These are phyloP conservation scores for Globisporangium canariense DNA, from an alignment of 352 stramenopile species.

Conservation along the genomic window DNA sequence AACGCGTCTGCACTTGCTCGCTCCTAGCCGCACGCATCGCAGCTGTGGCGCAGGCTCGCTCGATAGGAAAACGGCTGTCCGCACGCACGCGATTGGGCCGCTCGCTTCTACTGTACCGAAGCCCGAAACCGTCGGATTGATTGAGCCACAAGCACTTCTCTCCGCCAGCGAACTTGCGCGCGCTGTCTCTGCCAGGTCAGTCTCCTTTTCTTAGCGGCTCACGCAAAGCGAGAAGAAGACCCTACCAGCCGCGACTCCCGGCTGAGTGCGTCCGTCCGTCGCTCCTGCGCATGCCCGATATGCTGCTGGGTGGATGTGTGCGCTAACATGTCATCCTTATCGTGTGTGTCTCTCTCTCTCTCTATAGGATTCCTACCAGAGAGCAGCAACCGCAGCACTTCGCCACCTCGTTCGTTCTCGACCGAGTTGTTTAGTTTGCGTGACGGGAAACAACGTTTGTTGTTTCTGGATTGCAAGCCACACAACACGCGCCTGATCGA, in stretches of 20 bases:
- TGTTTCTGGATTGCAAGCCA: conserved; percentile 3
- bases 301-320: not conserved
- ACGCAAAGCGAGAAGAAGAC: not conserved
- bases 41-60: not conserved
- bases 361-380: not conserved
- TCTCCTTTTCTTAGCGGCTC: conserved; percentile 4
- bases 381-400: not conserved
- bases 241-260: not conserved
- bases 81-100: conserved; percentile 2
- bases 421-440: conserved; percentile 3
- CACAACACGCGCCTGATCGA: conserved; percentile 1
- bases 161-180: not conserved
- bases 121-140: conserved; percentile 3
- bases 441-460: not conserved
- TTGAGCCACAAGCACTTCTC: not conserved
- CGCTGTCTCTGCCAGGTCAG: conserved; percentile 4
- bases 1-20: not conserved
- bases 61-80: not conserved
- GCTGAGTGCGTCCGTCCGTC: not conserved
- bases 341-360: not conserved
- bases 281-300: not conserved
- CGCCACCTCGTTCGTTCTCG: not conserved
- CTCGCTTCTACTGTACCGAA: not conserved
- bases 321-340: not conserved
- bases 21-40: not conserved